phyloP scores from a whole-genome alignment of 352 stramenopile genomes.

The Pythium utonaiense region DNA sequence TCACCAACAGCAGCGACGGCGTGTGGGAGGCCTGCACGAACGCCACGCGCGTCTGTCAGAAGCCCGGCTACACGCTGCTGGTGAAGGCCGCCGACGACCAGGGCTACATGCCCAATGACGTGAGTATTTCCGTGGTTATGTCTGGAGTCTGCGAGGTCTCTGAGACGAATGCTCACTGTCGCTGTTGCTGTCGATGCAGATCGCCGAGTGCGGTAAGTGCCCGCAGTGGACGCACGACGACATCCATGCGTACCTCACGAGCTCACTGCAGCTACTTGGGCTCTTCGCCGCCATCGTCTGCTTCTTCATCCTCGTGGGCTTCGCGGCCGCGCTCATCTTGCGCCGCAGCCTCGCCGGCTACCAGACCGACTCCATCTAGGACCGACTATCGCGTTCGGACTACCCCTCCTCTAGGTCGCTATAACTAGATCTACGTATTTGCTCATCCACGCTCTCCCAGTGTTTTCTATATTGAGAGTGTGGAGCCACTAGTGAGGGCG shows the following conservation, averaged over 20 bases:
- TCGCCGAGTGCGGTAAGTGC: slow-evolving; percentile 68
- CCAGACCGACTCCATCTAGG: slow-evolving; percentile 82
- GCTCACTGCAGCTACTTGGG: slow-evolving; percentile 57
- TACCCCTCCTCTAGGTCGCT: too few species aligned
- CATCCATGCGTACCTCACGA: slow-evolving; percentile 64
- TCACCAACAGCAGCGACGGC: slow-evolving; percentile 24
- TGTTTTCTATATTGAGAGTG: too few species aligned
- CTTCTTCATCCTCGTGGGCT: slow-evolving; percentile 77
- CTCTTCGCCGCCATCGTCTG: slow-evolving; percentile 64
- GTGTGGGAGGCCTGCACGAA: slow-evolving; percentile 45
- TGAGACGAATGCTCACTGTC: too few species aligned
- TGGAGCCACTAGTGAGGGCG: too few species aligned
- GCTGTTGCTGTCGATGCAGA: too few species aligned
- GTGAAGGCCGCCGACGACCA: slow-evolving; percentile 47
- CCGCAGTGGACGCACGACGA: slow-evolving; percentile 72
- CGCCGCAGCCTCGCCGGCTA: slow-evolving; percentile 73
- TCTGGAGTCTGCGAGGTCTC: too few species aligned
- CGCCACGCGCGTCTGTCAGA: slow-evolving; percentile 28
- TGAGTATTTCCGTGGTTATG: too few species aligned
- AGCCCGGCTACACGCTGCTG: slow-evolving; percentile 53
- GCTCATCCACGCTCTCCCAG: too few species aligned
- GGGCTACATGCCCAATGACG: slow-evolving; percentile 56
- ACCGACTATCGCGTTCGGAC: too few species aligned
- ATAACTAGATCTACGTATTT: too few species aligned
- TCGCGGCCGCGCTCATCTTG: slow-evolving; percentile 61